Evolutionary conservation across 768 basidiomycete species (phyloP), one percentile per base, ranked within the genome.

Genomic region (Trametes meyenii): DNA sequence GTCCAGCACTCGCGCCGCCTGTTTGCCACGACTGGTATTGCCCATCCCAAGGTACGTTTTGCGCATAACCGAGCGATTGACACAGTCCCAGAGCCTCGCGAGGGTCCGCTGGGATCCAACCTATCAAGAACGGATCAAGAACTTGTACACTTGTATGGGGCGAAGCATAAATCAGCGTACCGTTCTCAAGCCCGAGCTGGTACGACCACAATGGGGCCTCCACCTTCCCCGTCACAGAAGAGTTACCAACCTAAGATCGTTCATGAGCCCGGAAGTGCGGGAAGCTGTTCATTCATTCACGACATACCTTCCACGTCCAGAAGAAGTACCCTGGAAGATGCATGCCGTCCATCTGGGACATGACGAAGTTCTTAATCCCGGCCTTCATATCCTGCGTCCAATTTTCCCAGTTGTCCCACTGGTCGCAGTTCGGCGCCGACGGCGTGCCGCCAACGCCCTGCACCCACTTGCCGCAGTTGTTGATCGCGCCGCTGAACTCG

Each of bases 41-140:
- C n/a, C 85, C 85, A 66, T 80, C 71, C 66, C 88, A 89, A 10
- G 72, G 74, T 6, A 72, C 67, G 12, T 74, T 76, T 44, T 65
- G 58, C 35, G 43, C 44, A 44, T 63, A 77, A 21, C 84, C 87
- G 14, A 89, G 73, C 3, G 80, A 75, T 23, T 68, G 76, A 71
- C 94, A 97, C 44, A 80, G 72, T 69, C 94, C 92, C n/a, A 78
- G 63, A 24, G 85, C 82, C 5, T 66, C 73, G 45, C 91, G 79
- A 17, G 92, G 92, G 78, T 94, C 89, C 1, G 72, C 70, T 7
- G 92, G 90, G 40, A 93, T 84, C 86, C 89, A 93, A 23, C 92
- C 66, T 67, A 50, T 17, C 23, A 11, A 21, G 16, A 21, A 2
- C 19, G 17, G 48, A n/a, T n/a, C n/a, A n/a, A n/a, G n/a, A n/a